A percentile compares a stretch with the other conserved stretches of the same genome.
Conservation (phyloP, 176 grass and related monocot genomes). For the Oryza punctata region DNA sequence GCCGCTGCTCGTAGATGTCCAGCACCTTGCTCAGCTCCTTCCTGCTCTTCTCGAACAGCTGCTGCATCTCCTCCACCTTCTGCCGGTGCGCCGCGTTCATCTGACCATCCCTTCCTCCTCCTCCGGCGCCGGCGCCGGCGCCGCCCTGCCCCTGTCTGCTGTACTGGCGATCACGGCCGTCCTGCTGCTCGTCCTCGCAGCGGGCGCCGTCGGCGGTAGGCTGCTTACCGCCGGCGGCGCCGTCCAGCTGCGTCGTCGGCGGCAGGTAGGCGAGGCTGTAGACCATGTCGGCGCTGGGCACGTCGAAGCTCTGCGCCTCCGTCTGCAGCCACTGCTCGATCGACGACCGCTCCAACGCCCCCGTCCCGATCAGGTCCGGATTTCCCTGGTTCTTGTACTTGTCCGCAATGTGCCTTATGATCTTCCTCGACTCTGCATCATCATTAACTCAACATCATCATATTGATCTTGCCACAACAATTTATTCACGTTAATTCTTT, state of each 20-base stretch:
- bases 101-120: background rate
- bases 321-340: conserved; percentile 97
- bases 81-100: conserved; percentile 35
- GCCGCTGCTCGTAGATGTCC: conserved; percentile 81
- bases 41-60: conserved; percentile 51
- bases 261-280: conserved; percentile 68
- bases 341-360: conserved; percentile 68
- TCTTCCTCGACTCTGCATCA: conserved; percentile 70
- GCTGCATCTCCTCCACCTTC: conserved; percentile 42
- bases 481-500: background rate
- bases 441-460: background rate
- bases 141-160: background rate
- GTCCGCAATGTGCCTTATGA: conserved; percentile 70
- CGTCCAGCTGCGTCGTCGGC: conserved; percentile 14
- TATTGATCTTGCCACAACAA: no score
- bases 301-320: conserved; percentile 77
- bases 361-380: conserved; percentile 62
- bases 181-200: background rate
- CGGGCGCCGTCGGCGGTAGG: background rate
- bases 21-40: conserved; percentile 62
- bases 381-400: conserved; percentile 63
- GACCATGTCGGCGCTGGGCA: conserved; percentile 61
- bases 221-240: background rate
- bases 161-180: background rate
- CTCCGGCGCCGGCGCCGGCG: background rate